Percentiles rank a stretch among this genome's conserved stretches.
Conservation (phyloP, 345 rosid genomes). For the Orychophragmus violaceus region DNA sequence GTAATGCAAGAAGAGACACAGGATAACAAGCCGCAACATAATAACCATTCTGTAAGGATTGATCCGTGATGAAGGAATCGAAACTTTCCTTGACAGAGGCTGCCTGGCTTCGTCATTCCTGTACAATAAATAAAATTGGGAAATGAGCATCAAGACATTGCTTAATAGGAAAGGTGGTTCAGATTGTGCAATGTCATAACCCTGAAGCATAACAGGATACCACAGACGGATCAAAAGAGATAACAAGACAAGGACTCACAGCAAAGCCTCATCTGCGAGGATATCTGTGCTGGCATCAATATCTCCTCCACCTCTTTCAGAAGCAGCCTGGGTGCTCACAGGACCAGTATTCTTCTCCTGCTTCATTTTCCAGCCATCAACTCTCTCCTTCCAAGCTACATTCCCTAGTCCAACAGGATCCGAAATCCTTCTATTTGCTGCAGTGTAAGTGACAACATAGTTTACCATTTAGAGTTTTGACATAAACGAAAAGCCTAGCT, state of each 20-base stretch:
- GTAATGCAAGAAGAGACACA: constrained; percentile 79
- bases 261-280: constrained; percentile 75
- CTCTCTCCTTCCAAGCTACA: constrained; percentile 90
- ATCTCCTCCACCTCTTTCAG: constrained; percentile 89
- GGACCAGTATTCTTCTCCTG: constrained; percentile 86
- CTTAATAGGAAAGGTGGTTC: not conserved
- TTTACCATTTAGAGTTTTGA: not conserved
- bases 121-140: constrained; percentile 1
- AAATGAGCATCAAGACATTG: constrained; percentile 12
- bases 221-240: not conserved
- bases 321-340: constrained; percentile 75
- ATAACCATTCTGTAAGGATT: constrained; percentile 97
- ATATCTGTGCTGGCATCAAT: constrained; percentile 86
- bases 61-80: constrained; percentile 81
- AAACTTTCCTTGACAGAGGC: constrained; percentile 89
- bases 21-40: constrained; percentile 75
- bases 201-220: constrained; percentile 2
- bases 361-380: constrained; percentile 98
- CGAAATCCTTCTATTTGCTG: constrained; percentile 61
- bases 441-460: constrained; percentile 16
- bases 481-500: not conserved
- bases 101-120: constrained; percentile 95
- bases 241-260: constrained; percentile 48
- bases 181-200: not conserved
- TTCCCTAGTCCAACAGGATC: constrained; percentile 66